These are phyloP conservation scores for Adansonia rubrostipa DNA, from an alignment of 441 rosid genomes.

Conservation along the genomic window DNA sequence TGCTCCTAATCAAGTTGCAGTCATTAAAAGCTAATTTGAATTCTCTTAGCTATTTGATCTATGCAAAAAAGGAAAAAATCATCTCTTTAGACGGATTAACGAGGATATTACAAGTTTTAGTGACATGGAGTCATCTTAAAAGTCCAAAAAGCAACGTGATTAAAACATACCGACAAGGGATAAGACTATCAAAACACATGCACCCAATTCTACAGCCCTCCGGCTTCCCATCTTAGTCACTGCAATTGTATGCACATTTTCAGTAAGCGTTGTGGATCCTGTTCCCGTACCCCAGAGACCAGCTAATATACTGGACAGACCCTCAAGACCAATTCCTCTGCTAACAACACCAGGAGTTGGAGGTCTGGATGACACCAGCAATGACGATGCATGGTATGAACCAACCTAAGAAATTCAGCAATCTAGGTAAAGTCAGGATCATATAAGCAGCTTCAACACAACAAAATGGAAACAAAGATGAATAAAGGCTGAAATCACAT, in stretches of 20 bases:
- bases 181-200: conserved; percentile 66
- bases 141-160: conserved; percentile 24
- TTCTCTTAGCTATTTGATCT: conserved; percentile 18
- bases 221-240: conserved; percentile 99
- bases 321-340: conserved; percentile 96
- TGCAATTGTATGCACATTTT: conserved; percentile 96
- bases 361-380: conserved; percentile 88
- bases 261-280: conserved; percentile 90
- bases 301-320: conserved; percentile 83
- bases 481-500: conserved; percentile 4
- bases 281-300: conserved; percentile 99
- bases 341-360: conserved; percentile 89
- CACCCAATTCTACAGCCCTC: conserved; percentile 86
- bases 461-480: not conserved
- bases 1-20: not conserved
- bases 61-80: conserved; percentile 8
- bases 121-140: not conserved
- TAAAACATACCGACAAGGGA: conserved; percentile 80
- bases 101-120: conserved; percentile 14
- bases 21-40: not conserved
- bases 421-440: conserved; percentile 22
- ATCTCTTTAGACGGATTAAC: not conserved
- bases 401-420: conserved; percentile 66
- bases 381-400: conserved; percentile 89
- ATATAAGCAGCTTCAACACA: not conserved